These are phyloP conservation scores for Aspergillus bertholletiae DNA, from an alignment of 495 filamentous ascomycete species.

Conservation along the genomic window DNA sequence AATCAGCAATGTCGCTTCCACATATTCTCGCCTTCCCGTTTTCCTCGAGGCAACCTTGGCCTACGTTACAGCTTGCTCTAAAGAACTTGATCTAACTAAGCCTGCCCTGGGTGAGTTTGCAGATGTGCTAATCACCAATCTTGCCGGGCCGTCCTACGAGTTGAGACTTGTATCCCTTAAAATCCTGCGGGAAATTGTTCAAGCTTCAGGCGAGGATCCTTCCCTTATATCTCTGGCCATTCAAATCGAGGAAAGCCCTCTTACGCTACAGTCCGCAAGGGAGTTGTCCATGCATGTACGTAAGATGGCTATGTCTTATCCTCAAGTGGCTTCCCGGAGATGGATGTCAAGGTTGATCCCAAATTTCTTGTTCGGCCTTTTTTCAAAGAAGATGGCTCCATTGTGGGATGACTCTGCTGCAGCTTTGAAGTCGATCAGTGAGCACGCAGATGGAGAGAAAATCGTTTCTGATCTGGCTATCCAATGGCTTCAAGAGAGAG, in stretches of 20 bases:
- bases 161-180: slow-evolving; percentile 67
- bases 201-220: slow-evolving; percentile 33
- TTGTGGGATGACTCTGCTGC: slow-evolving; percentile 80
- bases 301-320: slow-evolving; percentile 63
- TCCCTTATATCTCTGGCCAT: slow-evolving; percentile 49
- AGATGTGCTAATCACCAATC: slow-evolving; percentile 61
- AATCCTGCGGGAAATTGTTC: slow-evolving; percentile 48
- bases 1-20: slow-evolving; percentile 57
- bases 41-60: slow-evolving; percentile 65
- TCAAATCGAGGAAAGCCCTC: slow-evolving; percentile 71
- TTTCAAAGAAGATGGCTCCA: slow-evolving; percentile 76
- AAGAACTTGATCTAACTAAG: slow-evolving; percentile 38
- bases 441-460: slow-evolving; percentile 66
- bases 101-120: slow-evolving; percentile 52
- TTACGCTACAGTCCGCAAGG: slow-evolving; percentile 71
- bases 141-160: slow-evolving; percentile 67
- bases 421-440: slow-evolving; percentile 70
- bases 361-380: slow-evolving; percentile 81
- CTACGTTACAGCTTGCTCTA: slow-evolving; percentile 51
- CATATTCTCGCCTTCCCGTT: slow-evolving; percentile 56
- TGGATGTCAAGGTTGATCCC: slow-evolving; percentile 73
- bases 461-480: slow-evolving; percentile 71
- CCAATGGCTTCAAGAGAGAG: slow-evolving; percentile 67
- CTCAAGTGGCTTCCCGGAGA: slow-evolving; percentile 45
- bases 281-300: slow-evolving; percentile 80